phyloP scores from a whole-genome alignment of 495 filamentous ascomycete species.

The Entonaema liquescens region DNA sequence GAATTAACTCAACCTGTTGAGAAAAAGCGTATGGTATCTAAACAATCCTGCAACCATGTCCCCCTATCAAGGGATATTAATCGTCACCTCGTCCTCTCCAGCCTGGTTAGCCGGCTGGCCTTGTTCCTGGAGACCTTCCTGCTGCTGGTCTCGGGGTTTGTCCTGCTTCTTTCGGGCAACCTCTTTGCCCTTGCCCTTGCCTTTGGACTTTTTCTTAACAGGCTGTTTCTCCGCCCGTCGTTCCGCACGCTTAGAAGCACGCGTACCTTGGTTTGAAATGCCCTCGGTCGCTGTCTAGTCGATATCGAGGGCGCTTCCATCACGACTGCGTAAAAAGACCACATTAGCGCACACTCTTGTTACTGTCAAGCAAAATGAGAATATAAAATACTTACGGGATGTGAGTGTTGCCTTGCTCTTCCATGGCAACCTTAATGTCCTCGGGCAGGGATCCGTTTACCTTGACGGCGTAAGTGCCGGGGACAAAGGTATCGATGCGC shows the following conservation, averaged over 20 bases:
- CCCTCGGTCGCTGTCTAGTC: slow-evolving; percentile 11
- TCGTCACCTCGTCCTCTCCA: not conserved
- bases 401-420: slow-evolving; percentile 72
- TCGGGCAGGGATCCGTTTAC: slow-evolving; percentile 75
- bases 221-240: not conserved
- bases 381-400: slow-evolving; percentile 63
- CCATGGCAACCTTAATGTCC: slow-evolving; percentile 69
- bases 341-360: not conserved
- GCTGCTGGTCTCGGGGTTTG: not conserved
- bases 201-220: not conserved
- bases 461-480: slow-evolving; percentile 91
- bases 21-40: not conserved
- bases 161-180: not conserved
- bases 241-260: not conserved
- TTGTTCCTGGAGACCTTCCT: not conserved
- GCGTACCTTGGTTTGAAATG: not conserved
- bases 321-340: slow-evolving; percentile 11
- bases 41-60: not conserved
- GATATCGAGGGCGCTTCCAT: slow-evolving; percentile 23
- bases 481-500: slow-evolving; percentile 84
- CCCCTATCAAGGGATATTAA: not conserved
- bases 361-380: not conserved
- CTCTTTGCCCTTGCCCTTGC: not conserved
- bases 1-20: not conserved
- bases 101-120: not conserved